Evolutionary conservation across 495 filamentous ascomycete species (phyloP), one percentile per base, ranked within the genome.

Genomic region (Neurospora sp.): DNA sequence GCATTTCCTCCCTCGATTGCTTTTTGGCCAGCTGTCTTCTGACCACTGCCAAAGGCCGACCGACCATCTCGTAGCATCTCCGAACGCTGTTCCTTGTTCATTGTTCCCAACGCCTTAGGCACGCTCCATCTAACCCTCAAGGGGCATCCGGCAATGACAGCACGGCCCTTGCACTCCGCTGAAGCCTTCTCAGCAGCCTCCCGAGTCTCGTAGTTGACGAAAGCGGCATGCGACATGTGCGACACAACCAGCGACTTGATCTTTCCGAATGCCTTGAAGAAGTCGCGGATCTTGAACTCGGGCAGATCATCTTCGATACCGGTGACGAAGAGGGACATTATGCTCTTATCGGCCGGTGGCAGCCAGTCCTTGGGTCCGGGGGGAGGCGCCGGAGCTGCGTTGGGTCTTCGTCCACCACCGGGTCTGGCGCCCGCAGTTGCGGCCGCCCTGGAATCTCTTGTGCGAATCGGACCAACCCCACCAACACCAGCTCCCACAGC

Each of bases 291-390:
- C 74, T 92, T 90, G 82, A 94, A 90, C 80, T 99, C 96, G 17
- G 96, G 94, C 5, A 98, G 86, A 76, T 98, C 96, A 80, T 98
- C 96, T 80, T 99, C 96, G 15, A 99, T 91, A 24, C 96, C 96
- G 0, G 94, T 98, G 38, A 98, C 86, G 77, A 99, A 98, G 2
- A 99, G 86, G 0, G 94, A 97, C 66, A 92, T 95, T 76, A 99
- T 91, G 66, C 90, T 94, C 17, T 82, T 87, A 77, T 99, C 96
- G 10, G 88, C 81, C 0, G 96, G 96, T 0, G 96, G 96, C 2
- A 89, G 81, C 75, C 94, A 94, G 80, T 98, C 96, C 74, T 92
- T 89, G 3, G 90, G 90, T 19, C 89, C 89, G 0, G 93, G 93
- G 3, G 94, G 93, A 31, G 94, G 81, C 77, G 92, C 38, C 89